Percentiles rank a stretch among this genome's conserved stretches.
phyloP scores from a whole-genome alignment of 2,329 filamentous ascomycete species.

The Pezicula radicicola region DNA sequence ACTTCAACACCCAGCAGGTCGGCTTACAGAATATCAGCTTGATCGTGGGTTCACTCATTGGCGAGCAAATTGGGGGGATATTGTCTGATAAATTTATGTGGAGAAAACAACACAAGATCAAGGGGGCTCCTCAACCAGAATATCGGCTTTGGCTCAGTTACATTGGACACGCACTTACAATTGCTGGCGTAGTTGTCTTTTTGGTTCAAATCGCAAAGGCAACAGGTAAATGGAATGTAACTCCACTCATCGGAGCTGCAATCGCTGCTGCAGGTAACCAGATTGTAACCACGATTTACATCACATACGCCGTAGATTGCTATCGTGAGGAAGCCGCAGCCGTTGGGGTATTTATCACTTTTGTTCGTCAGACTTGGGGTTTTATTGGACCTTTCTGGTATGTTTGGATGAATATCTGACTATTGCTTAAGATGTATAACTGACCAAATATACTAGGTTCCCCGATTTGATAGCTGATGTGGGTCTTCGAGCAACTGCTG shows the following conservation, averaged over 20 bases:
- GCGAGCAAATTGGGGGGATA: slow-evolving; percentile 54
- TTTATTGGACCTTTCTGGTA: slow-evolving; percentile 32
- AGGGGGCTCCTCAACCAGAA: slow-evolving; percentile 39
- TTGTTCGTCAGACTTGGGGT: slow-evolving; percentile 51
- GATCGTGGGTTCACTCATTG: slow-evolving; percentile 54
- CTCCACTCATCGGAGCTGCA: slow-evolving; percentile 50
- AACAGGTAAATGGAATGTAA: slow-evolving; percentile 48
- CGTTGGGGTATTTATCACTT: slow-evolving; percentile 56
- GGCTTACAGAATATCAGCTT: slow-evolving; percentile 55
- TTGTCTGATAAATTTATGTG: slow-evolving; percentile 53
- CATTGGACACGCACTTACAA: slow-evolving; percentile 44
- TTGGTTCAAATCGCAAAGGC: slow-evolving; percentile 41
- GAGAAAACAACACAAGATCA: slow-evolving; percentile 31
- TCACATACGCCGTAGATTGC: slow-evolving; percentile 59
- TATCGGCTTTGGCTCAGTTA: slow-evolving; percentile 57
- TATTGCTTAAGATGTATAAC: too few relatives aligned
- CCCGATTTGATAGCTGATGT: too few relatives aligned
- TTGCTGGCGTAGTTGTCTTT: slow-evolving; percentile 52
- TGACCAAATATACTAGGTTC: too few relatives aligned
- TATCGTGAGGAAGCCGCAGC: slow-evolving; percentile 48
- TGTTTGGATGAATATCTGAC: background rate
- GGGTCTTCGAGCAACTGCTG: too few relatives aligned
- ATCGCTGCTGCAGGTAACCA: slow-evolving; percentile 54
- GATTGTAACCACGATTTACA: slow-evolving; percentile 56
- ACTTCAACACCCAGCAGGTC: slow-evolving; percentile 54